Evolutionary conservation across 169 alveolate genomes (phyloP).

Genomic region (Plasmodium vivax): DNA sequence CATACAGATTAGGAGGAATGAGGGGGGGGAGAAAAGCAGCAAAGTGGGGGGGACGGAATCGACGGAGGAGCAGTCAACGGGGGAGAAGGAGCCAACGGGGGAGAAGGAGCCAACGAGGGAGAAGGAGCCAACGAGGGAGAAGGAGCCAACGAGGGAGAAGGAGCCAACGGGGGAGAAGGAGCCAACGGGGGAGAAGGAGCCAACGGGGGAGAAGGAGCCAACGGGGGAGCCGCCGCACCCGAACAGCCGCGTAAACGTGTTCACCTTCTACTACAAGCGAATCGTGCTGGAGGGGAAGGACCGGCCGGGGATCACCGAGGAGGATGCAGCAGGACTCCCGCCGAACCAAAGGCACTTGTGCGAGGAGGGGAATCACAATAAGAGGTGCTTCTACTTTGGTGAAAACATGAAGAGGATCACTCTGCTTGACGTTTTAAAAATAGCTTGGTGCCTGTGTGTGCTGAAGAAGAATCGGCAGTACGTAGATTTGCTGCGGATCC

Average conservation of each 20-base stretch:
- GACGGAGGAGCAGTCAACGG: too few species aligned
- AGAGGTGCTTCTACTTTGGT: conserved; percentile 14
- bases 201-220: neutral
- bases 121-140: too few species aligned
- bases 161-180: too few species aligned
- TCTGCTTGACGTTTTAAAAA: conserved; percentile 31
- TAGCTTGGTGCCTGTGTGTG: conserved; percentile 67
- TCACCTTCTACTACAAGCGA: conserved; percentile 61
- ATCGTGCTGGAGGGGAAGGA: neutral
- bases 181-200: neutral
- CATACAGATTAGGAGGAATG: conserved; percentile 43
- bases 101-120: too few species aligned
- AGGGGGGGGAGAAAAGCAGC: neutral
- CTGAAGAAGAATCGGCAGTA: conserved; percentile 13
- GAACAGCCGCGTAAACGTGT: neutral
- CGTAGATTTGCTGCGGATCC: conserved; percentile 35
- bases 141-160: too few species aligned
- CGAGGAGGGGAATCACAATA: neutral
- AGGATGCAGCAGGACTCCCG: neutral
- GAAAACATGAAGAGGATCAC: conserved; percentile 51
- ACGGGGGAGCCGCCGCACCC: neutral
- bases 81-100: too few species aligned
- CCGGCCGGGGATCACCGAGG: neutral
- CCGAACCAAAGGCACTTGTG: neutral
- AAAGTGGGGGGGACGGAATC: too few species aligned